phyloP scores from a whole-genome alignment of 2,329 filamentous ascomycete species.

The Fusarium transvaalense region DNA sequence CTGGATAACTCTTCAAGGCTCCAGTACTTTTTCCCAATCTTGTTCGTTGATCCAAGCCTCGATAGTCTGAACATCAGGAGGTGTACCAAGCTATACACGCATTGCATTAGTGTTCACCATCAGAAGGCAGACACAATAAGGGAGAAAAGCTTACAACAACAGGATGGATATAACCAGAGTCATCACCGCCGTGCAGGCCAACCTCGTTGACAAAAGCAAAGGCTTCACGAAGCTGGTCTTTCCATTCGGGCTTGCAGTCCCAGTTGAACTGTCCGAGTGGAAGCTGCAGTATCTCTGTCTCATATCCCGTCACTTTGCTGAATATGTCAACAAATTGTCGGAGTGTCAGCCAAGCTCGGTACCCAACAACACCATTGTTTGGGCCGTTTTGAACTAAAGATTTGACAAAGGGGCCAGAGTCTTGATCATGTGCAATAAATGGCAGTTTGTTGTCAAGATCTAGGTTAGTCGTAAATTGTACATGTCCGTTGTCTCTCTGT shows the following conservation, averaged over 20 bases:
- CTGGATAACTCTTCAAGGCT: neutral
- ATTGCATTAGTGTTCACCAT: neutral
- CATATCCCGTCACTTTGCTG: neutral
- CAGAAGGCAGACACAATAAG: neutral
- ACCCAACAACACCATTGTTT: neutral
- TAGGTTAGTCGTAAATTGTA: conserved; percentile 12
- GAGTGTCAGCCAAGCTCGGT: conserved; percentile 11
- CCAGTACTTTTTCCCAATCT: neutral
- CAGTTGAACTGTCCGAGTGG: neutral
- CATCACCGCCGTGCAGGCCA: conserved; percentile 4
- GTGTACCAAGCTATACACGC: neutral
- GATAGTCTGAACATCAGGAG: neutral
- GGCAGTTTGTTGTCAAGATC: conserved; percentile 7
- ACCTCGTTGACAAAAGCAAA: conserved; percentile 15
- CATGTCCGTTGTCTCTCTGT: conserved; percentile 2
- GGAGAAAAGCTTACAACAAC: neutral
- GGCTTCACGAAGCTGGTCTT: neutral
- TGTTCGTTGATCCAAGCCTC: conserved; percentile 6
- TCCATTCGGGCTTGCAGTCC: neutral
- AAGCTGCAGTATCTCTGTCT: neutral
- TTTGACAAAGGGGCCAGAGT: conserved; percentile 2
- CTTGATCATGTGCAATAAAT: conserved; percentile 10
- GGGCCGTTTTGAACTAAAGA: neutral
- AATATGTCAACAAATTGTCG: neutral
- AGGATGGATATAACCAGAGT: neutral